These are phyloP conservation scores for Pittosporum tobira DNA, from an alignment of 129 eudicot species.

Conservation along the genomic window DNA sequence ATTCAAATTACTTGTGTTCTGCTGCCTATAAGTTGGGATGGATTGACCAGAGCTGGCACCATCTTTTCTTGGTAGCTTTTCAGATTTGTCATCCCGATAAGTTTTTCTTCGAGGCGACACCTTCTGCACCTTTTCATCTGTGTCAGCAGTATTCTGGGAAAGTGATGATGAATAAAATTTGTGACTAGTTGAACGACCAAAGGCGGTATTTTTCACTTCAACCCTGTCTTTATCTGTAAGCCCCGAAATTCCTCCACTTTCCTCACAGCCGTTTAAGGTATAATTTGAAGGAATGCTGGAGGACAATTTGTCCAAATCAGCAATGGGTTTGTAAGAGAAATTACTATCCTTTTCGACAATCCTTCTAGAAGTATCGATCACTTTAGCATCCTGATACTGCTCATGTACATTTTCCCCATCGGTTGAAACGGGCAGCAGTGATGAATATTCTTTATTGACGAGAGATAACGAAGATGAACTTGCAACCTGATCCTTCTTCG, in stretches of 20 bases:
- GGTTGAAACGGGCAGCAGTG: slow-evolving; percentile 36
- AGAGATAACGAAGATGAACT: slow-evolving; percentile 49
- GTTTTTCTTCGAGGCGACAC: slow-evolving; percentile 81
- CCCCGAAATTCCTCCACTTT: slow-evolving; percentile 25
- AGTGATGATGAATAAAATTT: slow-evolving; percentile 30
- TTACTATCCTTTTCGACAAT: slow-evolving; percentile 48
- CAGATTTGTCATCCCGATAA: slow-evolving; percentile 60
- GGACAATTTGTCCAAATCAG: slow-evolving; percentile 50
- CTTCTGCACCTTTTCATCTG: slow-evolving; percentile 74
- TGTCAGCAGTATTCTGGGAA: slow-evolving; percentile 40
- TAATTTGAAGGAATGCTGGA: slow-evolving; percentile 41
- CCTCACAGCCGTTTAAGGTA: slow-evolving; percentile 41
- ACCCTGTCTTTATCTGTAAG: slow-evolving; percentile 42
- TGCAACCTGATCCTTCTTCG: slow-evolving; percentile 60
- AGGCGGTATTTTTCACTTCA: slow-evolving; percentile 36
- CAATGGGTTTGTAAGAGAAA: slow-evolving; percentile 25
- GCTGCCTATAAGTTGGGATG: slow-evolving; percentile 43
- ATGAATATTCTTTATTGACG: slow-evolving; percentile 42
- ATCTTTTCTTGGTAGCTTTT: slow-evolving; percentile 51
- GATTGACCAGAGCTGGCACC: slow-evolving; percentile 31
- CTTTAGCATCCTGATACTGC: slow-evolving; percentile 46
- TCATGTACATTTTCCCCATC: slow-evolving; percentile 59
- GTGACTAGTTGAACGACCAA: slow-evolving; percentile 38
- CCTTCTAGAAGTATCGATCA: slow-evolving; percentile 47
- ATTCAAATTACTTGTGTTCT: slow-evolving; percentile 30